Evolutionary conservation across 805 yeast species (phyloP).

Genomic region (Grigorovia humatica): DNA sequence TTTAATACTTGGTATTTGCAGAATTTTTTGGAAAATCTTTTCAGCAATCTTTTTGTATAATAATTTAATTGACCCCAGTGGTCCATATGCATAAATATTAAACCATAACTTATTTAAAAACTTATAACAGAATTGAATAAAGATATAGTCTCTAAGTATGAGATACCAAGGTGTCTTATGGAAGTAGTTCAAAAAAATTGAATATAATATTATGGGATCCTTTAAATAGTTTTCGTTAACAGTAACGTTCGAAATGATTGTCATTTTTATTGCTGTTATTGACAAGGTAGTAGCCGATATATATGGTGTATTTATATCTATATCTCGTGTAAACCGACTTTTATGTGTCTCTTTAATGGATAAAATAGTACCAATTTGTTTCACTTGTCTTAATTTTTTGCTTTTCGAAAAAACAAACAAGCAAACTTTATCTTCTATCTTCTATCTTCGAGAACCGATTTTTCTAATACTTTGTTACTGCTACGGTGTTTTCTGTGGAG

Average conservation of each 20-base stretch:
- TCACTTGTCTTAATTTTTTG: too few relatives aligned
- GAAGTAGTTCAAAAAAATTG: slow-evolving; percentile 1
- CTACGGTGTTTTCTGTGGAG: too few relatives aligned
- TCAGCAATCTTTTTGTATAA: slow-evolving; percentile 15
- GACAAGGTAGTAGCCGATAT: too few relatives aligned
- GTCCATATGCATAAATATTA: slow-evolving; percentile 33
- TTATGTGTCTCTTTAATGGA: too few relatives aligned
- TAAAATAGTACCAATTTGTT: too few relatives aligned
- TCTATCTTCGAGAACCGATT: too few relatives aligned
- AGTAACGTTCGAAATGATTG: not conserved
- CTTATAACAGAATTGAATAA: slow-evolving; percentile 11
- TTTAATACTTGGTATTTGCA: slow-evolving; percentile 44
- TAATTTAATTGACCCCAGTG: slow-evolving; percentile 21
- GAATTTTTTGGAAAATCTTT: slow-evolving; percentile 24
- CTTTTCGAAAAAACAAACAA: too few relatives aligned
- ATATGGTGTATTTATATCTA: too few relatives aligned
- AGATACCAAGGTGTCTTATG: slow-evolving; percentile 5
- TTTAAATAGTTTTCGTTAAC: not conserved
- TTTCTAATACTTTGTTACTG: too few relatives aligned
- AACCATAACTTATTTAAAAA: slow-evolving; percentile 3
- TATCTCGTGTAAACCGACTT: too few relatives aligned
- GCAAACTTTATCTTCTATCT: too few relatives aligned
- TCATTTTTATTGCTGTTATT: not conserved
- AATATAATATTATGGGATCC: not conserved
- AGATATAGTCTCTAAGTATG: slow-evolving; percentile 18